Evolutionary conservation across 2,329 filamentous ascomycete species (phyloP), one percentile per base, ranked within the genome.

Genomic region (Venturiaceae sp.): DNA sequence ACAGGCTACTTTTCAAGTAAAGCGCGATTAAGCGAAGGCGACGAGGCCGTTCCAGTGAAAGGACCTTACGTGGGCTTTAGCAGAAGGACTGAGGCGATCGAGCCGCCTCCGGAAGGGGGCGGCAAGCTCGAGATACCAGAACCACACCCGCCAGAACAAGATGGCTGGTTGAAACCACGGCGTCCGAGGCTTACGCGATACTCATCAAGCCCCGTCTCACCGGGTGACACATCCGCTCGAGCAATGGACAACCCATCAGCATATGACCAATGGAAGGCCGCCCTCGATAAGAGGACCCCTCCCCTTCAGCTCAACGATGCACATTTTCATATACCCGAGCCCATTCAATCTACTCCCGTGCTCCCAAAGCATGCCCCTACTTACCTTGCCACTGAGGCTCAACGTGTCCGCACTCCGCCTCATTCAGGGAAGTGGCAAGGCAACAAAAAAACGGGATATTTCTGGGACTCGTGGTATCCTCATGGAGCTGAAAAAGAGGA

Each of bases 171-270:
- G 19, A 53, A 13, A 36, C n/a, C 14, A 23, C 30, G n/a, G 7
- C 52, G 52, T 16, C 16, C 52, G 19, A 21, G 30, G n/a, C 6
- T 53, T 5, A 13, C 23, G 9, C 52, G 52, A 53, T 53, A 21
- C 16, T 33, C 39, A 32, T 57, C 55, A 14, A 50, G 55, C 9
- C 21, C 39, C 33, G 26, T 32, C 55, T 57, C 55, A 19, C 55
- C 55, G 13, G n/a, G 39, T 26, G 55, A 57, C 41, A 50, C 39
- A 6, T 57, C 55, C 19, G 21, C 30, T 50, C n/a, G n/a, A 36
- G 30, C 55, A 14, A 33, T 57, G 21, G 28, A 57, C 21, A 50
- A 34, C n/a, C 30, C 55, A 3, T 9, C 36, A 14, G 30, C 39
- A 57, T 34, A 21, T 13, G 26, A 13, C 16, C 23, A 23, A 16